Evolutionary conservation across 140 eudicot genomes (phyloP).

Genomic region (Erigeron philadelphicus): DNA sequence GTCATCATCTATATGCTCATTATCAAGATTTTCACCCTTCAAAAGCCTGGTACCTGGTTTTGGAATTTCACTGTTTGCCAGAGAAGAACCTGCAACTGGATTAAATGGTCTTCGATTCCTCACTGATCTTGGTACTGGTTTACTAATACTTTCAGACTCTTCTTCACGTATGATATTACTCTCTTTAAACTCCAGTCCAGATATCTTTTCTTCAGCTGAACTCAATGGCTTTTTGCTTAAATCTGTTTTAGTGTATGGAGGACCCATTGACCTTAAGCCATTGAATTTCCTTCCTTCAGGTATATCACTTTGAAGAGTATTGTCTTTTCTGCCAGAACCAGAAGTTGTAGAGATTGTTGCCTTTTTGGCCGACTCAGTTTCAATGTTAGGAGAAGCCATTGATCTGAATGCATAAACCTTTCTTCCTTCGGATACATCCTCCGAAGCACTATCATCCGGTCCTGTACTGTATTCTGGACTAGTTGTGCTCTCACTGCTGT

Average conservation of each 20-base stretch:
- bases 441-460: conserved; percentile 32
- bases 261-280: conserved; percentile 43
- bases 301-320: conserved; percentile 21
- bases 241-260: conserved; percentile 57
- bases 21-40: conserved; percentile 28
- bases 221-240: neutral
- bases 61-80: conserved; percentile 20
- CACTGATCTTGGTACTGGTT: conserved; percentile 47
- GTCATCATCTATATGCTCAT: conserved; percentile 8
- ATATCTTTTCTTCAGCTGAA: conserved; percentile 6
- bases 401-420: conserved; percentile 5
- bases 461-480: conserved; percentile 28
- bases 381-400: conserved; percentile 3
- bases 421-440: conserved; percentile 25
- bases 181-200: conserved; percentile 13
- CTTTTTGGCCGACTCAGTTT: conserved; percentile 20
- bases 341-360: conserved; percentile 5
- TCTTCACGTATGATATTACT: conserved; percentile 11
- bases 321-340: conserved; percentile 20
- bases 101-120: conserved; percentile 42
- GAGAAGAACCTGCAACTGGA: conserved; percentile 23
- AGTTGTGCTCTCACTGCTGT: conserved; percentile 21
- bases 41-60: conserved; percentile 5
- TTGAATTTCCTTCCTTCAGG: conserved; percentile 24
- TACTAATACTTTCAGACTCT: conserved; percentile 7